Evolutionary conservation across 306 rosid genomes (phyloP), one percentile per base, ranked within the genome.

Genomic region (Quercus ilex): DNA sequence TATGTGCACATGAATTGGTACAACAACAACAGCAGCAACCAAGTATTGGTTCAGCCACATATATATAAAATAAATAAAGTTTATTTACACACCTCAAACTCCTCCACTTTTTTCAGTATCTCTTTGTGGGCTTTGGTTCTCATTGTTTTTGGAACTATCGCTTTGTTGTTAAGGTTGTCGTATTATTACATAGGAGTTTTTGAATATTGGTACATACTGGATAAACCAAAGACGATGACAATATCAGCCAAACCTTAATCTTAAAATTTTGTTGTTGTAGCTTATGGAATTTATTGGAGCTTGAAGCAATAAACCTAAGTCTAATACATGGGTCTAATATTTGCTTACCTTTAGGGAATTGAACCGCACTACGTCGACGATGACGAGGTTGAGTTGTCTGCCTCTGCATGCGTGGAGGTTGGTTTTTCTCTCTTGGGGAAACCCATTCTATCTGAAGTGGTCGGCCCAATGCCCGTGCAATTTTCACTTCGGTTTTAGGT

Each of bases 41-140:
- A 41, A 41, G 46, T 41, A 41, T 41, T 41, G 11, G 46, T 38
- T 38, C 46, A 38, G 11, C 46, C 46, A 8, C 3, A 38, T 4
- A 58, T 25, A 53, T 70, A 46, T 60, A 67, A 57, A 35, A 55
- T 51, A 55, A 78, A 41, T 73, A 53, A 81, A 21, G 49, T 18
- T 41, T 21, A 6, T 51, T 64, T 23, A 25, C 76, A 63, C 65
- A 95, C 99, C 99, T 95, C 99, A 55, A 92, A 92, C 51, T 92
- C 99, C 86, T 73, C 89, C 7, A 92, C 89, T 71, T 90, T 91
- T 74, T 83, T 88, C 98, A 95, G 91, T 52, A 95, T 95, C 92
- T 90, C 99, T 89, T 86, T 91, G 79, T 78, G 90, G 62, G 91
- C 97, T 25, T 89, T 77, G 97, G 98, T 62, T 92, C 99, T 71